phyloP scores from a whole-genome alignment of 2,329 filamentous ascomycete species.

The Setomelanomma holmii region DNA sequence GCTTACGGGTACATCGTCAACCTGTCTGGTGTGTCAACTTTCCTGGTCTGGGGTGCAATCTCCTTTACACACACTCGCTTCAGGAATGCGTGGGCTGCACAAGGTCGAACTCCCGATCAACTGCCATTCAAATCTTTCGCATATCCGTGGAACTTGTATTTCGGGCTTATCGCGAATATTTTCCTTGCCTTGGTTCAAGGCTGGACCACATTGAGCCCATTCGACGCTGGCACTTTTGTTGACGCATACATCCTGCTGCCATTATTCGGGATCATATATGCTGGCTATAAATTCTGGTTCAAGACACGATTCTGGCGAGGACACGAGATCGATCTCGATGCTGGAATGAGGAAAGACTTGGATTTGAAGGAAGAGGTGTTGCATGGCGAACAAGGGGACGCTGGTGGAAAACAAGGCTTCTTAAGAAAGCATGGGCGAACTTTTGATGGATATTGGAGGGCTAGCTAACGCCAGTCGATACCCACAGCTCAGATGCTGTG shows the following conservation, averaged over 20 bases:
- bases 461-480: too few species aligned
- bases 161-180: conserved; percentile 56
- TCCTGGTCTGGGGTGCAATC: conserved; percentile 75
- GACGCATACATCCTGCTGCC: conserved; percentile 62
- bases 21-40: conserved; percentile 72
- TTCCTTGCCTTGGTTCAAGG: conserved; percentile 62
- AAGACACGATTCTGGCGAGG: conserved; percentile 46
- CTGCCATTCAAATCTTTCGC: conserved; percentile 57
- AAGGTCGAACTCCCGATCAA: conserved; percentile 45
- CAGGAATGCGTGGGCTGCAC: conserved; percentile 64
- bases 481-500: too few species aligned
- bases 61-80: conserved; percentile 76
- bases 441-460: conserved; percentile 7
- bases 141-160: conserved; percentile 61
- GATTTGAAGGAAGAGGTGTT: conserved; percentile 31
- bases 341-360: conserved; percentile 47
- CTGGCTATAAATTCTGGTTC: conserved; percentile 56
- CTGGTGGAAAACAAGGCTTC: conserved; percentile 16
- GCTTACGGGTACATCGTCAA: conserved; percentile 76
- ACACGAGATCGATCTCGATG: conserved; percentile 50
- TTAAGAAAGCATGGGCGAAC: conserved; percentile 19
- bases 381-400: conserved; percentile 9
- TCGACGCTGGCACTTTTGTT: conserved; percentile 59
- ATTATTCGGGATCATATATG: conserved; percentile 56
- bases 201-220: conserved; percentile 61